phyloP scores from a whole-genome alignment of 495 filamentous ascomycete genomes.

The Podospora australis region DNA sequence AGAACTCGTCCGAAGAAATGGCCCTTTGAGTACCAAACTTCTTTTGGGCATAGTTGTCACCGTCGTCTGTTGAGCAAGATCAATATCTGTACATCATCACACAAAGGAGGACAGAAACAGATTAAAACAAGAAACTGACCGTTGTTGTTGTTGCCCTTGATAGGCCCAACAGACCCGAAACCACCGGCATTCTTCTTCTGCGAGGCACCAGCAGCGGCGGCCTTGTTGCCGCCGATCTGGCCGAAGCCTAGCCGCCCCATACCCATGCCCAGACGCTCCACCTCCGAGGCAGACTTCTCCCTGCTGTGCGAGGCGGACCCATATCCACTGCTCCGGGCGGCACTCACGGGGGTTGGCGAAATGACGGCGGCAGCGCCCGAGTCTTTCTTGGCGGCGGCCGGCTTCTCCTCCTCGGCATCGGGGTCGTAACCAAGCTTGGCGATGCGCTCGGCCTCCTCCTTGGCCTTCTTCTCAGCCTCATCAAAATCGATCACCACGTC shows the following conservation, averaged over 20 bases:
- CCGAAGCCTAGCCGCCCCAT: slow-evolving; percentile 84
- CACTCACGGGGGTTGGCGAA: slow-evolving; percentile 69
- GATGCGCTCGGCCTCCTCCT: slow-evolving; percentile 94
- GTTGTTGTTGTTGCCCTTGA: slow-evolving; percentile 58
- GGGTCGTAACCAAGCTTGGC: slow-evolving; percentile 98
- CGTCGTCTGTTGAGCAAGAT: slow-evolving; percentile 49
- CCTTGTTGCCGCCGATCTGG: slow-evolving; percentile 65
- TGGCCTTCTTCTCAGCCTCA: slow-evolving; percentile 91
- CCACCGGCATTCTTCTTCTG: slow-evolving; percentile 68
- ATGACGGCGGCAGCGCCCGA: slow-evolving; percentile 47
- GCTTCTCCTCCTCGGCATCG: slow-evolving; percentile 66
- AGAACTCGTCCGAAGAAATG: slow-evolving; percentile 97
- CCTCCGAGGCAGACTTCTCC: slow-evolving; percentile 57
- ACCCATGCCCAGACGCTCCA: slow-evolving; percentile 90
- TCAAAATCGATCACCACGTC: slow-evolving; percentile 84
- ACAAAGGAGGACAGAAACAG: neutral
- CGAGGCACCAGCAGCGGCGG: slow-evolving; percentile 31
- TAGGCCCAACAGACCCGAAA: slow-evolving; percentile 78
- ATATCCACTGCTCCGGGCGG: slow-evolving; percentile 50
- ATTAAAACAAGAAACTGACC: slow-evolving; percentile 44
- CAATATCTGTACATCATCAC: neutral
- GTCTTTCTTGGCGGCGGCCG: slow-evolving; percentile 35
- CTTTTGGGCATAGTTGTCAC: slow-evolving; percentile 64
- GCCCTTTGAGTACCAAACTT: slow-evolving; percentile 88
- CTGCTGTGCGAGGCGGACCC: slow-evolving; percentile 52